Evolutionary conservation across 345 rosid genomes (phyloP).

Genomic region (Eucalyptus sp.): DNA sequence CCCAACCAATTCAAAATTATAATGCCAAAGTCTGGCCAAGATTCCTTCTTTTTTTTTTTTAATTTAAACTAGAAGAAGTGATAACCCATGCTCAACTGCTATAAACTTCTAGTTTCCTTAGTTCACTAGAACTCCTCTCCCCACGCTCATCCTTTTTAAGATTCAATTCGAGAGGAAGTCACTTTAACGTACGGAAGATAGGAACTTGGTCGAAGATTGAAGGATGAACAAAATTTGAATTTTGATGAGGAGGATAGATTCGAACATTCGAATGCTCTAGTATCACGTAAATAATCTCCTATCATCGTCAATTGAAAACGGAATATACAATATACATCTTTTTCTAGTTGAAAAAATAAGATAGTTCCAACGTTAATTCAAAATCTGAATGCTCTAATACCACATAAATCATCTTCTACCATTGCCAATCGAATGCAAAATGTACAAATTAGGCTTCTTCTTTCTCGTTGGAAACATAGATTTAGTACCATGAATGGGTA

Average conservation of each 20-base stretch:
- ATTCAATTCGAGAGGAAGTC: not conserved
- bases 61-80: not conserved
- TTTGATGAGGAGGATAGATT: not conserved
- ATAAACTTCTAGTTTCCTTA: not conserved
- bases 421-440: not conserved
- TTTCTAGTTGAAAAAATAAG: not conserved
- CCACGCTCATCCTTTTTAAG: not conserved
- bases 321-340: not conserved
- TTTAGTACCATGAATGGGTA: not conserved
- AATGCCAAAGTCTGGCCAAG: not conserved
- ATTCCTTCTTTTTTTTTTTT: not conserved
- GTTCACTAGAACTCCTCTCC: not conserved
- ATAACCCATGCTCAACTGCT: not conserved
- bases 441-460: not conserved
- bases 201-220: not conserved
- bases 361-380: not conserved
- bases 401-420: not conserved
- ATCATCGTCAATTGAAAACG: fast-evolving
- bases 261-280: not conserved
- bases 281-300: not conserved
- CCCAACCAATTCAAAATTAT: not conserved
- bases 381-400: not conserved
- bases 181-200: not conserved
- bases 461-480: not conserved
- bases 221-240: not conserved